Base-by-base conservation (phyloP, 345 rosid genomes). In the Adansonia digitata region DNA sequence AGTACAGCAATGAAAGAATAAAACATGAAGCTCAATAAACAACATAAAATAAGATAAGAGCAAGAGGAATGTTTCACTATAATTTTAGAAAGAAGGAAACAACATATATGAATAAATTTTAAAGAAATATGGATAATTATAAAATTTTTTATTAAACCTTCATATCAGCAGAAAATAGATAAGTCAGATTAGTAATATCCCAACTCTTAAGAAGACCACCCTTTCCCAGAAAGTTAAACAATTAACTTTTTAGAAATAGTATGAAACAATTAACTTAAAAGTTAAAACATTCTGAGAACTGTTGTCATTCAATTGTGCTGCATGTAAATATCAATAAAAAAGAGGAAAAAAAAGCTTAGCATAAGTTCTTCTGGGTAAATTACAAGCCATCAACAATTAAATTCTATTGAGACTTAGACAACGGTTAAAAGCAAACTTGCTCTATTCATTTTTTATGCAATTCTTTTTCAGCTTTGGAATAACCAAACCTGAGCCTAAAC, bases 1-100 rank as follows among this genome's bases (percentile, higher is more conserved):
- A 34, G 18, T 0, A 70, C 0, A 4, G 2, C 43, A 37, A 76
- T 53, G 67, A 18, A 73, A 40, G 8, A 42, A 74, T 65, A 59
- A 17, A 63, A 76, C 61, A 69, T 22, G n/a, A 46, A 81, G 62
- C 67, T 78, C 42, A 43, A 81, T 39, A 60, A 20, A 64, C 48
- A 67, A 60, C 26, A 35, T 13, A 62, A 61, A 43, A 3, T 51
- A 35, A 74, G 27, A n/a, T 63, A 59, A 74, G 42, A 56, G 55
- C 26, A 52, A 40, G 18, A 27, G 48, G n/a, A 17, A 39, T n/a
- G 51, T 18, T 53, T 39, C 17, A 31, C 6, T 9, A 12, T 2
- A 75, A 55, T 42, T 45, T 45, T 26, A 40, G 15, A 52, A 75
- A 20, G 31, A 3, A 29, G 22, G 71, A 1, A 24, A 15, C 55